A percentile compares a stretch with the other conserved stretches of the same genome.
Conservation (phyloP, 106 monocot species). For the Apostasia ramifera region DNA sequence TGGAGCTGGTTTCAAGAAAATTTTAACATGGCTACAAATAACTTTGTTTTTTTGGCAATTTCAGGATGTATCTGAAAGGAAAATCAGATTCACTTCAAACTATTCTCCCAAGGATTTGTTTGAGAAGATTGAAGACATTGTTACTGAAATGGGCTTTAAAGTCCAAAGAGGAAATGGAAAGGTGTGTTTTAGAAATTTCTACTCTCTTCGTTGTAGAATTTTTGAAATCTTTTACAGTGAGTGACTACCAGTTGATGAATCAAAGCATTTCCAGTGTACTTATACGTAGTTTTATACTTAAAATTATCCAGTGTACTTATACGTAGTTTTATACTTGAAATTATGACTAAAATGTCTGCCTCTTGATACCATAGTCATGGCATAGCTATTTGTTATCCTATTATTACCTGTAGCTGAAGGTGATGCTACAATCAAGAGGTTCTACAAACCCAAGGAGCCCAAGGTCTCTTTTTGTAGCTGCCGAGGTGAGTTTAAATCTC, state of each 20-base stretch:
- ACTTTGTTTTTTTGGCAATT: slow-evolving; percentile 5
- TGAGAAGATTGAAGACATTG: slow-evolving; percentile 64
- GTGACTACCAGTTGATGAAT: too few species aligned
- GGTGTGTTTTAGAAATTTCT: slow-evolving; percentile 25
- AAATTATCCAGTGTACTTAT: too few species aligned
- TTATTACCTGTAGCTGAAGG: slow-evolving; percentile 42
- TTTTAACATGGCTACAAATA: not conserved
- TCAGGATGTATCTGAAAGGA: slow-evolving; percentile 81
- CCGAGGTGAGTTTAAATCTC: slow-evolving; percentile 41
- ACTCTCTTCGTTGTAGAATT: not conserved
- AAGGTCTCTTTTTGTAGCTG: slow-evolving; percentile 48
- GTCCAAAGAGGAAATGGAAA: slow-evolving; percentile 53
- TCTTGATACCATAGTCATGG: too few species aligned
- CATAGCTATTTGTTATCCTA: too few species aligned
- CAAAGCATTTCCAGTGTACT: too few species aligned
- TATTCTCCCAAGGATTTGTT: slow-evolving; percentile 57
- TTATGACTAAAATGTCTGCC: too few species aligned
- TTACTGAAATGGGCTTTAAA: slow-evolving; percentile 64
- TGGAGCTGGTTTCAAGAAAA: not conserved
- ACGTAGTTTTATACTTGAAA: too few species aligned
- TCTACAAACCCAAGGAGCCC: slow-evolving; percentile 29
- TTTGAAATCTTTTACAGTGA: too few species aligned
- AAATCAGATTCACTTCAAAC: slow-evolving; percentile 76
- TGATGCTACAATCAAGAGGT: slow-evolving; percentile 42
- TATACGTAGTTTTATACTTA: too few species aligned